phyloP scores from a whole-genome alignment of 345 rosid species.

The Eucalyptus marginata region DNA sequence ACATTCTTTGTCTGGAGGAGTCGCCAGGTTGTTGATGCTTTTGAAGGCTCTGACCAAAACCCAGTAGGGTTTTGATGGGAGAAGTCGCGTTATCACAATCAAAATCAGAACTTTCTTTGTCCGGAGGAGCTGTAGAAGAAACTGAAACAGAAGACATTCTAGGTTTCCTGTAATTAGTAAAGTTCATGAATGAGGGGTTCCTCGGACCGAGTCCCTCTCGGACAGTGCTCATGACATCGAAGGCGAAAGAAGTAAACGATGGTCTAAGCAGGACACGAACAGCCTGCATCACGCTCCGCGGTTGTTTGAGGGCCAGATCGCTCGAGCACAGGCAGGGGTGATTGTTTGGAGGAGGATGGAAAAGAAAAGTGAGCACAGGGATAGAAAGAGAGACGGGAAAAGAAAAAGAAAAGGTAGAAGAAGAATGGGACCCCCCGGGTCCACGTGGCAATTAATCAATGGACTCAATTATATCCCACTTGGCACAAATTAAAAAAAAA shows the following conservation, averaged over 20 bases:
- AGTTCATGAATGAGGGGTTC: not conserved
- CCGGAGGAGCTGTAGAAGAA: not conserved
- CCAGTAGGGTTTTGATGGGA: not conserved
- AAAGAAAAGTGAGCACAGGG: not conserved
- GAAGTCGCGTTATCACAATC: not conserved
- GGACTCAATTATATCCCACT: not conserved
- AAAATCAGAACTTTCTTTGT: not conserved
- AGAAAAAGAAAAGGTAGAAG: not conserved
- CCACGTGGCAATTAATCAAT: not conserved
- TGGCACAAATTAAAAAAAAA: not conserved
- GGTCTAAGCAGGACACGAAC: not conserved
- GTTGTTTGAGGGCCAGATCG: not conserved
- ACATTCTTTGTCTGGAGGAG: not conserved
- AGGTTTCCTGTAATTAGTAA: not conserved
- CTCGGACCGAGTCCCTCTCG: not conserved
- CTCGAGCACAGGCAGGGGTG: accelerated
- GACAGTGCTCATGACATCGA: not conserved
- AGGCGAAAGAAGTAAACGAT: not conserved
- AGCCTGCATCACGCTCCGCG: not conserved
- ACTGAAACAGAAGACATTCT: not conserved
- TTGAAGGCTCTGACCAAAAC: not conserved
- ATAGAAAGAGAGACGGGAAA: not conserved
- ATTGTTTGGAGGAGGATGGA: not conserved
- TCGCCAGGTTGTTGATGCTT: not conserved
- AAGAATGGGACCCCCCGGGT: not conserved